These are phyloP conservation scores for Pseudozyma sp. DNA, from an alignment of 1,284 basidiomycete genomes.

Conservation along the genomic window DNA sequence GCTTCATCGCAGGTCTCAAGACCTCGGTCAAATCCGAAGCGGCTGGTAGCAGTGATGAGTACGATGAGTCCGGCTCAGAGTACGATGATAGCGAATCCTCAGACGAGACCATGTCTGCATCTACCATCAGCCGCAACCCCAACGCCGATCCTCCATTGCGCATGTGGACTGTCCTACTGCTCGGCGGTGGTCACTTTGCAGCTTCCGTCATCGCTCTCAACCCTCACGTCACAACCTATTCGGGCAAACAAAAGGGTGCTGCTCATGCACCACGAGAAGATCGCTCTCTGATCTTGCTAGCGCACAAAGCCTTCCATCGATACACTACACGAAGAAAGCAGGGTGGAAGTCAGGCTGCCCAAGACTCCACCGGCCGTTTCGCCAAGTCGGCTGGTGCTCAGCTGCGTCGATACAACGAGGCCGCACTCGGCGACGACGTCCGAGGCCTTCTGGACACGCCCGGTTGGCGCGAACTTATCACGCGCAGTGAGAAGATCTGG, in stretches of 20 bases:
- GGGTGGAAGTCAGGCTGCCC: constrained; percentile 91
- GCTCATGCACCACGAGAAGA: constrained; percentile 38
- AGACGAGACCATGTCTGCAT: constrained; percentile 19
- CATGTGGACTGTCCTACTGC: constrained; percentile 93
- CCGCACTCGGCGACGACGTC: constrained; percentile 85
- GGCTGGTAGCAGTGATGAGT: constrained; percentile 30
- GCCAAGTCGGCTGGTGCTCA: constrained; percentile 95
- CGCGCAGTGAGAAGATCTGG: constrained; percentile 63
- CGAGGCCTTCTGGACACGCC: constrained; percentile 36
- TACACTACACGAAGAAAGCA: constrained; percentile 98
- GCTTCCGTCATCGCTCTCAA: constrained; percentile 80
- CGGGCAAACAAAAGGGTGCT: constrained; percentile 24
- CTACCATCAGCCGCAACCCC: constrained; percentile 32
- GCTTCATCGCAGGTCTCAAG: constrained; percentile 44
- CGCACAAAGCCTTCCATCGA: constrained; percentile 96
- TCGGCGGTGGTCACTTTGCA: constrained; percentile 96
- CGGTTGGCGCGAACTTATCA: constrained; percentile 62
- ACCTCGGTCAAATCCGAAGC: constrained; percentile 23
- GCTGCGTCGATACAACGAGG: constrained; percentile 94
- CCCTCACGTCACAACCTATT: constrained; percentile 61
- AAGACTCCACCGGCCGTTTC: constrained; percentile 88
- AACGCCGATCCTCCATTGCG: constrained; percentile 70
- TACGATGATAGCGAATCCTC: constrained; percentile 27
- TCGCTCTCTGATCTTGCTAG: constrained; percentile 76
- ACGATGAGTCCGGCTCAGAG: constrained; percentile 27